These are phyloP conservation scores for Phytophthora kernoviae DNA, from an alignment of 352 stramenopile genomes.

Conservation along the genomic window DNA sequence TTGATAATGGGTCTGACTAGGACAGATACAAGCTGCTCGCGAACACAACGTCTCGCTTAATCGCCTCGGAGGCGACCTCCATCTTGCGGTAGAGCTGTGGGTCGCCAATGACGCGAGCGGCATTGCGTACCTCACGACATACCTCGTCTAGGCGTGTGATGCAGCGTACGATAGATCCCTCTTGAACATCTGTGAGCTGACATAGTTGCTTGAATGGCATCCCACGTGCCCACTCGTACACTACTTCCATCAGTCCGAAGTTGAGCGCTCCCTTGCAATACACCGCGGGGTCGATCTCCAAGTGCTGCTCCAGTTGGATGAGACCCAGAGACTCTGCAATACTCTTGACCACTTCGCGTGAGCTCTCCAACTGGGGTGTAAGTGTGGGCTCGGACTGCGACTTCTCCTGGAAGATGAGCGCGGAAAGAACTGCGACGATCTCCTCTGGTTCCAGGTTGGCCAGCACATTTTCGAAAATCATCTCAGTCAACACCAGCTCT, in stretches of 20 bases:
- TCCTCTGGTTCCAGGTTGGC: constrained; percentile 96
- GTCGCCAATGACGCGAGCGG: constrained; percentile 94
- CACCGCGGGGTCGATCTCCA: constrained; percentile 91
- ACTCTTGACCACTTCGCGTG: constrained; percentile 89
- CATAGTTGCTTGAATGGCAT: constrained; percentile 97
- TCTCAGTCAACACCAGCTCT: constrained; percentile 97
- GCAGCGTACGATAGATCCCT: constrained; percentile 97
- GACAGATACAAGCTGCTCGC: constrained; percentile 95
- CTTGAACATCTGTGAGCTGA: constrained; percentile 95
- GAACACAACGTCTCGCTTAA: constrained; percentile 99
- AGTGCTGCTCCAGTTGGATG: constrained; percentile 82
- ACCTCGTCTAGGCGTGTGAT: constrained; percentile 98
- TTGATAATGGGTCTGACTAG: constrained; percentile 24
- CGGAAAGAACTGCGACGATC: constrained; percentile 96
- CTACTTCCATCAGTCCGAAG: constrained; percentile 94
- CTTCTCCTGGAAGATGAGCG: constrained; percentile 97
- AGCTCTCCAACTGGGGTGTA: constrained; percentile 69
- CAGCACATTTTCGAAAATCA: constrained; percentile 99
- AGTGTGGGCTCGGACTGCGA: constrained; percentile 78
- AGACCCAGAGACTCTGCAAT: constrained; percentile 81
- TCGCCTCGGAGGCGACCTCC: constrained; percentile 95
- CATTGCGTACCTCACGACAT: constrained; percentile 97
- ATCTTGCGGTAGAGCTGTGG: constrained; percentile 97
- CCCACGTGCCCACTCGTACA: constrained; percentile 98
- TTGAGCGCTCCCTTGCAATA: constrained; percentile 94